phyloP scores from a whole-genome alignment of 345 rosid genomes.

The Eucalyptus erythrocorys region DNA sequence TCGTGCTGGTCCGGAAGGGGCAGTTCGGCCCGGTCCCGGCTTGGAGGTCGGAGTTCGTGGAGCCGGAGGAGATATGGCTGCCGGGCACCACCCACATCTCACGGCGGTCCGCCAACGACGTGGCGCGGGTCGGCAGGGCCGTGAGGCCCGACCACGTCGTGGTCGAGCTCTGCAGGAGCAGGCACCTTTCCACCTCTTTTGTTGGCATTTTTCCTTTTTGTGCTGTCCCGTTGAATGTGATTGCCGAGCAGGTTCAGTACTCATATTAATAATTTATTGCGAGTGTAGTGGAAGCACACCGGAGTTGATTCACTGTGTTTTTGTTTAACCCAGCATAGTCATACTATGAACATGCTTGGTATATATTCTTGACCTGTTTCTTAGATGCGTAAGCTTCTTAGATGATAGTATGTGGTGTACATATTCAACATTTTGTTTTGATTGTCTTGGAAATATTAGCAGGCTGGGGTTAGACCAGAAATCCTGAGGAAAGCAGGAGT shows the following conservation, averaged over 20 bases:
- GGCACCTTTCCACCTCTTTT: too few relatives aligned
- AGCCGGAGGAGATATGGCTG: slow-evolving; percentile 73
- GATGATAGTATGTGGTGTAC: background rate
- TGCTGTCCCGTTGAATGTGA: too few relatives aligned
- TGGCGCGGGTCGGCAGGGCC: slow-evolving; percentile 70
- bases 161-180: too few relatives aligned
- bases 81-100: slow-evolving; percentile 70
- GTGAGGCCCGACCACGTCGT: too few relatives aligned
- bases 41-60: slow-evolving; percentile 71
- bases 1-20: slow-evolving; percentile 46
- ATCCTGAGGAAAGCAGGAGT: background rate
- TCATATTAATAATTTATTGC: too few relatives aligned
- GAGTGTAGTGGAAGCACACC: too few relatives aligned
- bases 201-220: too few relatives aligned
- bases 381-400: background rate
- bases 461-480: background rate
- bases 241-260: too few relatives aligned
- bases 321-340: background rate
- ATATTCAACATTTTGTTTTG: background rate
- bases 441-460: too few relatives aligned
- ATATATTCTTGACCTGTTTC: background rate
- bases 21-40: slow-evolving; percentile 66
- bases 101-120: slow-evolving; percentile 42
- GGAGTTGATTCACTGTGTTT: background rate
- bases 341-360: background rate